phyloP scores from a whole-genome alignment of 164 flowering plant genomes.

The Cinnamomum micranthum region DNA sequence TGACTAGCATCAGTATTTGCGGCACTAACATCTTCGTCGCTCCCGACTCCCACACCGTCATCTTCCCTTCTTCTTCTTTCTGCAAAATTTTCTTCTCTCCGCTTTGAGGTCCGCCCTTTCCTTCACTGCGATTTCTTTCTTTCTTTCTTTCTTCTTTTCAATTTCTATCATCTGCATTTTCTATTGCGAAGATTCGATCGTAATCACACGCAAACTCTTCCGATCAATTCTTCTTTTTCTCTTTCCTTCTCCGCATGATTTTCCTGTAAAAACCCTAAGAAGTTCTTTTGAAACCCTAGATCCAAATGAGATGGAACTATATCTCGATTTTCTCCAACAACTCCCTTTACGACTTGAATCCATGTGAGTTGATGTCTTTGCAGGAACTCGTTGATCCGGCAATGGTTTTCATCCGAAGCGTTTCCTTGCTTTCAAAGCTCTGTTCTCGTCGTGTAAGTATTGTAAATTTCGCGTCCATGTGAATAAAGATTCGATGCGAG shows the following conservation, averaged over 20 bases:
- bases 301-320: background rate
- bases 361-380: background rate
- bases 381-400: background rate
- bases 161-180: background rate
- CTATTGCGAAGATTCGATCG: background rate
- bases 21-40: no score
- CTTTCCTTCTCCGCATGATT: background rate
- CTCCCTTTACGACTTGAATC: background rate
- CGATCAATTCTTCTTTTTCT: background rate
- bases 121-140: background rate
- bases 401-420: constrained; percentile 63
- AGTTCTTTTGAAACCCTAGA: background rate
- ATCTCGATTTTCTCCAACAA: background rate
- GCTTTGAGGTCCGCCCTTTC: background rate
- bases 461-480: no score
- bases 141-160: background rate
- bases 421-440: constrained; percentile 60
- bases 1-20: no score
- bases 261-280: background rate
- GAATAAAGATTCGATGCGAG: no score
- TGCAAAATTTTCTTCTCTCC: background rate
- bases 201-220: background rate
- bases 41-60: no score
- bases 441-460: constrained; percentile 69
- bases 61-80: no score